A percentile compares a stretch with the other conserved stretches of the same genome.
These are phyloP conservation scores for Elongisporangium prolatum DNA, from an alignment of 352 stramenopile species.

Conservation along the genomic window DNA sequence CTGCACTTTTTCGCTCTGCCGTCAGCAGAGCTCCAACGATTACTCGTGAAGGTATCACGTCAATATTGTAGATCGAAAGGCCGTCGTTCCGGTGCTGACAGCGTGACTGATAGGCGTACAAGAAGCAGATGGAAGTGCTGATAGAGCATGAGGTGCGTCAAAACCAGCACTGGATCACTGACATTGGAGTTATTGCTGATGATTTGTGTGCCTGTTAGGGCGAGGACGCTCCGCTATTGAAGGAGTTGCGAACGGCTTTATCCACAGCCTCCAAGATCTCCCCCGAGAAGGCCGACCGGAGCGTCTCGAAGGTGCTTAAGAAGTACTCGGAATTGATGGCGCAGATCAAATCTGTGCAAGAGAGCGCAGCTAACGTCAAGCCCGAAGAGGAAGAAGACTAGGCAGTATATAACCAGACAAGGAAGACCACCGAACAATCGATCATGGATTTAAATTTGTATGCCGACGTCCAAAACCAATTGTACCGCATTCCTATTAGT, in stretches of 20 bases:
- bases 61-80: neutral
- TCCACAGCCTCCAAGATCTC: constrained; percentile 51
- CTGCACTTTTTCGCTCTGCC: constrained; percentile 81
- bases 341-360: constrained; percentile 64
- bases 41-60: constrained; percentile 42
- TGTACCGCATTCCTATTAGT: neutral
- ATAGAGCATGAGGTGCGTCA: constrained; percentile 56
- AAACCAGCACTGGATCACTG: neutral
- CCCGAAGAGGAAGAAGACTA: constrained; percentile 46
- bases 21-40: constrained; percentile 58
- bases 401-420: constrained; percentile 2
- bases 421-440: neutral
- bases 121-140: constrained; percentile 82
- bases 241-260: constrained; percentile 57
- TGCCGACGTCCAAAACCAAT: neutral
- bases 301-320: constrained; percentile 67
- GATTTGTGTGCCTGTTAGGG: constrained; percentile 19
- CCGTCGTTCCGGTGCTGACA: neutral
- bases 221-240: constrained; percentile 44
- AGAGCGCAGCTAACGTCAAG: constrained; percentile 36
- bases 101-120: constrained; percentile 39
- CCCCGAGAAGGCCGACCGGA: constrained; percentile 59
- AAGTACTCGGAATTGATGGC: constrained; percentile 62
- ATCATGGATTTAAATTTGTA: neutral
- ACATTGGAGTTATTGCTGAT: constrained; percentile 6